phyloP scores from a whole-genome alignment of 2,329 filamentous ascomycete genomes.

The Penicillium sp. region DNA sequence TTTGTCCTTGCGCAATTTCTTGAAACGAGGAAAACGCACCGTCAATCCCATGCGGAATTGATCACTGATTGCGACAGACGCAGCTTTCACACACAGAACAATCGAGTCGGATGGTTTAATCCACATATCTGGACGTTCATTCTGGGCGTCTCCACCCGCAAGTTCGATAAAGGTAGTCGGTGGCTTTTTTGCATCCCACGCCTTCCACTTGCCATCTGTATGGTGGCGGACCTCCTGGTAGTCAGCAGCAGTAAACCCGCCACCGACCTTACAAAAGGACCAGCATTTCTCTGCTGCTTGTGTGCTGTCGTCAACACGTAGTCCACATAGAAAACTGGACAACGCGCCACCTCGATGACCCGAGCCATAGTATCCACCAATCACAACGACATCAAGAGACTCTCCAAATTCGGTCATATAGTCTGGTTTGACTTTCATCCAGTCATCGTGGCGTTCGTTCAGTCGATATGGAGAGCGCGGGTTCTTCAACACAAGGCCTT shows the following conservation, averaged over 20 bases:
- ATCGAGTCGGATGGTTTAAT: constrained; percentile 86
- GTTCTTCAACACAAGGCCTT: constrained; percentile 92
- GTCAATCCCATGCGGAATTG: constrained; percentile 76
- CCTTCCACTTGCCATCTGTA: constrained; percentile 87
- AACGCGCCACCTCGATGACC: constrained; percentile 79
- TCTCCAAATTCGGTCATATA: constrained; percentile 98
- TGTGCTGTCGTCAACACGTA: constrained; percentile 69
- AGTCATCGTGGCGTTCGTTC: constrained; percentile 89
- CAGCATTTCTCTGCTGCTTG: constrained; percentile 66
- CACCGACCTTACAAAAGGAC: constrained; percentile 98
- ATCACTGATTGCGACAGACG: constrained; percentile 71
- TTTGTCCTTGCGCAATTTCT: constrained; percentile 76
- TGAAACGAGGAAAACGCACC: constrained; percentile 88
- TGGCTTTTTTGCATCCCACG: constrained; percentile 76
- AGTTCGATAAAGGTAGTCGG: constrained; percentile 78
- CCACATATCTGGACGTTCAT: constrained; percentile 86
- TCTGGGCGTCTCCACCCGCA: constrained; percentile 71
- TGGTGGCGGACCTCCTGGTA: constrained; percentile 78
- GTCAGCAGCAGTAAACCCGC: constrained; percentile 81
- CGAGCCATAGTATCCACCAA: constrained; percentile 91
- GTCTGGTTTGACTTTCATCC: constrained; percentile 98
- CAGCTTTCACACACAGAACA: constrained; percentile 85
- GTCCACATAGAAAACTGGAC: constrained; percentile 85
- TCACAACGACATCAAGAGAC: constrained; percentile 81
- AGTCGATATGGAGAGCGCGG: constrained; percentile 81